Evolutionary conservation across 352 stramenopile species (phyloP), one percentile per base, ranked within the genome.

Genomic region (Phytophthora sp.): DNA sequence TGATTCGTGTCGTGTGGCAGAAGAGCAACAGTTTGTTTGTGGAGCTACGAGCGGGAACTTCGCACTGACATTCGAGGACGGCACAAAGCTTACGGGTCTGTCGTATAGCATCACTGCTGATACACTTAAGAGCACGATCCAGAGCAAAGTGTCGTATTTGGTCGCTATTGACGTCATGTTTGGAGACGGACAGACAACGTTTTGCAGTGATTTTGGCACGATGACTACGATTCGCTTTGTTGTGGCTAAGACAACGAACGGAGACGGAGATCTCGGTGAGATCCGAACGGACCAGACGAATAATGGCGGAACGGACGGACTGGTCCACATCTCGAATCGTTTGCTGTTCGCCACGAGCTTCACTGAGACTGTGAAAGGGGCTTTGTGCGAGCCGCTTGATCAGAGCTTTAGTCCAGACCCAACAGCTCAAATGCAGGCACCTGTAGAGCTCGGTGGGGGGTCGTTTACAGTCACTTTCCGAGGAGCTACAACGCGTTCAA

Each of bases 21-120:
- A 94, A 57, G 55, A 77, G 30, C 86, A 94, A 53, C 63, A 77
- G 13, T 77, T 94, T 39, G 23, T 79, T 18, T 94, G 86, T 16
- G 76, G 77, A 13, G 86, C 82, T 13, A 90, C 80, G 7, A 83
- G 81, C 36, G 86, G 86, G 1, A 82, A 74, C 7, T 94, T 94
- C 55, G 71, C 82, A 6, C 64, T 94, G 18, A 86, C 80, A 0
- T 93, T 93, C 47, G 73, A 91, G 49, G 81, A 86, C 31, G 75
- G 77, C 26, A 82, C 66, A 3, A 70, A 62, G 2, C 57, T 91
- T 6, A 73, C 73, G 0, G 57, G 74, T 13, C 56, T 91, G 7
- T 51, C 79, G 1, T 91, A 82, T 51, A 68, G 63, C 33, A 75
- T 87, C 44, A 57, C 74, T 0, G 79, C 79, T 0, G 45, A 70